phyloP scores from a whole-genome alignment of 2,329 filamentous ascomycete genomes.

The Pseudogymnoascus destructans region DNA sequence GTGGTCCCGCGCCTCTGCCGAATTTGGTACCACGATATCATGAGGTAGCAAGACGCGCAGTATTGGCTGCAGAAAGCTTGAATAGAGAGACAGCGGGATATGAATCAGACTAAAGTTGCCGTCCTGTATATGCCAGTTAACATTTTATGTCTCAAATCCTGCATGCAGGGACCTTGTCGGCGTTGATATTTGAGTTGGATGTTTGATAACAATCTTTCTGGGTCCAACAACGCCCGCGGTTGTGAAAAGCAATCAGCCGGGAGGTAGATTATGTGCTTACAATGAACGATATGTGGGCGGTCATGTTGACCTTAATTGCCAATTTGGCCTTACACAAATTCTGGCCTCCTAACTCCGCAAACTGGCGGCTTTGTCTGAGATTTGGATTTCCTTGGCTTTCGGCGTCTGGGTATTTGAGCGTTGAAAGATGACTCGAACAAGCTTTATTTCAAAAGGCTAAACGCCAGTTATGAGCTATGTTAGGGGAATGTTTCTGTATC shows the following conservation, averaged over 20 bases:
- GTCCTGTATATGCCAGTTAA: slow-evolving; percentile 42
- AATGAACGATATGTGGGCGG: not conserved
- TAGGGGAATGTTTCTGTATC: not conserved
- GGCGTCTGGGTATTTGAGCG: not conserved
- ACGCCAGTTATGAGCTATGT: not conserved
- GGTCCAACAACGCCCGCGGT: not conserved
- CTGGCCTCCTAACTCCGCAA: not conserved
- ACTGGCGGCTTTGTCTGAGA: not conserved
- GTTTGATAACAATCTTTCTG: not conserved
- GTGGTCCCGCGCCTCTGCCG: slow-evolving; percentile 17
- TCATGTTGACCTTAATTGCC: not conserved
- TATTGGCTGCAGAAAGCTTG: slow-evolving; percentile 71
- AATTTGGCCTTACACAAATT: not conserved
- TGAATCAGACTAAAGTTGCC: slow-evolving; percentile 80
- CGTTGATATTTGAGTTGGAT: no score
- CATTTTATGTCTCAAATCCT: slow-evolving; percentile 16
- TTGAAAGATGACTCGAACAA: not conserved
- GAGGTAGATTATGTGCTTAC: not conserved
- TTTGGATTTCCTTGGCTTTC: not conserved
- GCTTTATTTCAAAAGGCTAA: not conserved
- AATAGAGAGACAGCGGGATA: slow-evolving; percentile 68
- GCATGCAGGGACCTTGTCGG: not conserved
- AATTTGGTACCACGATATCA: slow-evolving; percentile 10
- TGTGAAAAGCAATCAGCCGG: not conserved
- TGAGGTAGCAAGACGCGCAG: slow-evolving; percentile 70